Conservation (phyloP, 345 rosid species). For the Linum usitatissimum region DNA sequence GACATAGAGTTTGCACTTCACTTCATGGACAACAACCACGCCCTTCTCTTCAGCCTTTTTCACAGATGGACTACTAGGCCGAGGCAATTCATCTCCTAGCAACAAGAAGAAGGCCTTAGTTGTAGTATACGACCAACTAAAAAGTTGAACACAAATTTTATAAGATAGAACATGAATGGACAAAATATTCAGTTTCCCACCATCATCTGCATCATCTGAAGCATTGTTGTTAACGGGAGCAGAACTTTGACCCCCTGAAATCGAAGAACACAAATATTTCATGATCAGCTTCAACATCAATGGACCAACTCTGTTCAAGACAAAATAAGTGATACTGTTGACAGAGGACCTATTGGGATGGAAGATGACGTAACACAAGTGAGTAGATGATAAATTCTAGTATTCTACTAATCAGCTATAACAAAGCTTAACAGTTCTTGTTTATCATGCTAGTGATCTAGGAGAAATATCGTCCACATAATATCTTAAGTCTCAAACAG, state of each 20-base stretch:
- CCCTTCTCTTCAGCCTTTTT: constrained; percentile 87
- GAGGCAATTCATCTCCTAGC: constrained; percentile 58
- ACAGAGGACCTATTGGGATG: no score
- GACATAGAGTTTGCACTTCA: constrained; percentile 91
- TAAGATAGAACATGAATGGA: neutral
- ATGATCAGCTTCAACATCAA: constrained; percentile 7
- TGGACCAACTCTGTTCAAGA: constrained; percentile 1
- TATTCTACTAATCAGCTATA: no score
- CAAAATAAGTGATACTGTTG: no score
- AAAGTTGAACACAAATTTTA: neutral
- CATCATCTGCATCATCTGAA: constrained; percentile 41
- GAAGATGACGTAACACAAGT: no score
- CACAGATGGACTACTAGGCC: constrained; percentile 89
- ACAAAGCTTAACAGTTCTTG: no score
- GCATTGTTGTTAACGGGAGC: constrained; percentile 22
- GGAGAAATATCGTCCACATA: neutral
- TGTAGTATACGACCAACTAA: neutral
- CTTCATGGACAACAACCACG: constrained; percentile 70
- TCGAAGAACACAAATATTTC: constrained; percentile 9
- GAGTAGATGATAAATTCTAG: no score
- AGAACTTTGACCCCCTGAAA: constrained; percentile 34
- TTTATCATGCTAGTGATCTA: no score
- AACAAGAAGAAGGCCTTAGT: neutral
- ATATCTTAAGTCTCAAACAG: neutral
- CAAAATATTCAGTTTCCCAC: constrained; percentile 19